These are phyloP conservation scores for Moringa oleifera DNA, from an alignment of 345 rosid genomes.

Conservation along the genomic window DNA sequence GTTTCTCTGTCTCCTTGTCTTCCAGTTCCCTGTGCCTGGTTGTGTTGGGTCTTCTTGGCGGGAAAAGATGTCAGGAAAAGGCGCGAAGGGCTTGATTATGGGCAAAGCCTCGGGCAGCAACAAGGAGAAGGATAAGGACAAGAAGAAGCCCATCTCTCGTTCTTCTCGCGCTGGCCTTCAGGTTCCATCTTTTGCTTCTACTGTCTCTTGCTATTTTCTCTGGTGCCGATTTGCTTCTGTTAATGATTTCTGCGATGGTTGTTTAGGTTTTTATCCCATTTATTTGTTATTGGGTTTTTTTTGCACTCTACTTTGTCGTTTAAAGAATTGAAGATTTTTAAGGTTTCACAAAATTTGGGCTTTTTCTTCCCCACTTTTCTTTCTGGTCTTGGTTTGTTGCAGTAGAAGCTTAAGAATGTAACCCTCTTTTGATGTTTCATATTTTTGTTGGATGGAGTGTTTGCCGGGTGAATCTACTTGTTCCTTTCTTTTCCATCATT, in stretches of 20 bases:
- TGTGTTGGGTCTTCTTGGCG: background rate
- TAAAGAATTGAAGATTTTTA: background rate
- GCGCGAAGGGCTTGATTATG: constrained; percentile 54
- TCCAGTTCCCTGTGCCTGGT: background rate
- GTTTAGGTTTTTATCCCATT: background rate
- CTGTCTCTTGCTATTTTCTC: constrained; percentile 4
- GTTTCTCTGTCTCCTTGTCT: background rate
- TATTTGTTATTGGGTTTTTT: background rate
- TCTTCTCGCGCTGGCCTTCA: constrained; percentile 85
- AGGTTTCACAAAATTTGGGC: background rate
- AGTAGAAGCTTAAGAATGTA: background rate
- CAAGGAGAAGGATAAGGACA: constrained; percentile 51
- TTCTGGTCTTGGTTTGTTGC: background rate
- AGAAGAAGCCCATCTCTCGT: constrained; percentile 72
- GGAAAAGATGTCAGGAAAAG: constrained; percentile 51
- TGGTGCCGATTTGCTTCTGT: background rate
- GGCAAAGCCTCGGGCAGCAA: constrained; percentile 31
- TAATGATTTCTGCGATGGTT: background rate
- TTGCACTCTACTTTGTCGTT: background rate
- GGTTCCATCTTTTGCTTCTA: constrained; percentile 22
- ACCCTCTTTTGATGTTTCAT: background rate
- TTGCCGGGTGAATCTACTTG: background rate
- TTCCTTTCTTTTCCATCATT: too few relatives aligned
- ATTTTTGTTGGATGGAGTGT: background rate
- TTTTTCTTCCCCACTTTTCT: background rate